Base-by-base conservation (phyloP, 73 alveolate genomes). In the Paramecium caudatum region DNA sequence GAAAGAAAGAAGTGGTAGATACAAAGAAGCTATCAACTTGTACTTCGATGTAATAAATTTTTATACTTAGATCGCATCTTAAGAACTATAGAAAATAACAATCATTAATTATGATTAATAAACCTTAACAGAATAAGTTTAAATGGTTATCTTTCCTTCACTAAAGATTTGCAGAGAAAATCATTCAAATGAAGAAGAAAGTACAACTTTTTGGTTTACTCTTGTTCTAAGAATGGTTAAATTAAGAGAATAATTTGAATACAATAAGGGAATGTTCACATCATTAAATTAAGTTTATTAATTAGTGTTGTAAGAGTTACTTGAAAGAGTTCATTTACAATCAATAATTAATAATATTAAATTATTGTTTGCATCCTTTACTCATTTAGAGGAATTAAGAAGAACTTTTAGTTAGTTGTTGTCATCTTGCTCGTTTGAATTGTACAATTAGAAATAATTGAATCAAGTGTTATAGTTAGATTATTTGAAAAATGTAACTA, bases 191-290 rank as follows among this genome's bases (percentile, higher is more conserved):
- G 88, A 74, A 41, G 88, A 74, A 74, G 88, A 74, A 15, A 19
- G 45, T 27, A 74, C 47, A 16, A 74, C 16, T 4, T 41, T 2
- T 74, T 74, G 88, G 88, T 74, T 74, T 41, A 41, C 17, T 27
- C 39, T 23, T 41, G 88, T 74, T 19, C 36, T 41, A 4, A 13
- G 88, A 45, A 74, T 74, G 88, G 88, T 74, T 74, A 15, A 74
- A 8, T 45, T 74, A 45, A 74, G 88, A 39, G 43, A 74, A 21
- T 45, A 74, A 4, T 74, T 41, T 45, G 55, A 74, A 45, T 41
- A 37, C 16, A 27, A 41, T 7, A 43, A 74, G 21, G 21, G 16
- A 4, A 39, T 74, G 13, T 74, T 74, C 43, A 39, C 36, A 41
- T 37, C 45, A 0, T 17, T 74, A 4, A 74, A 74, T 43, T 21